A percentile compares a stretch with the other conserved stretches of the same genome.
phyloP scores from a whole-genome alignment of 306 rosid species.

The Crotalaria pallida region DNA sequence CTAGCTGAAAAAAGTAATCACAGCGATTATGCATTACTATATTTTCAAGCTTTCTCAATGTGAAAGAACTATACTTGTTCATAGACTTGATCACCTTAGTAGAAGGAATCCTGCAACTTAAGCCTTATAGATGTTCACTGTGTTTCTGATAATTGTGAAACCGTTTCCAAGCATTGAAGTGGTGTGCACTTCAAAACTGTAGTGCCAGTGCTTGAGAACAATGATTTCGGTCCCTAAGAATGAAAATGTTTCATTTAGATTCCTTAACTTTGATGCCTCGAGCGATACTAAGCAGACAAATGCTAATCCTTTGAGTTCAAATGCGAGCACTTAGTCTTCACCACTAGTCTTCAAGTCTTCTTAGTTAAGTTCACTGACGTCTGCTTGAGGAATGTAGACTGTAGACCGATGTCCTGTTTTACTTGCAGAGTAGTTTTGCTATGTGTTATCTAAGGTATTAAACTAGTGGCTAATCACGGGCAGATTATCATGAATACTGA shows the following conservation, averaged over 20 bases:
- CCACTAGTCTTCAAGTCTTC: neutral
- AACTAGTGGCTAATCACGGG: neutral
- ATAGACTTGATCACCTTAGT: slow-evolving; percentile 13
- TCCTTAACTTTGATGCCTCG: neutral
- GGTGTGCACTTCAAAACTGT: slow-evolving; percentile 18
- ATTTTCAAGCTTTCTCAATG: slow-evolving; percentile 5
- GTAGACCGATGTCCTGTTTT: neutral
- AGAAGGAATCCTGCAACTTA: slow-evolving; percentile 10
- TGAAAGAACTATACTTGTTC: neutral
- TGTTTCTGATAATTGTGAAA: slow-evolving; percentile 15
- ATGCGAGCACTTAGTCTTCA: slow-evolving; percentile 23
- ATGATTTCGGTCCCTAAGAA: neutral
- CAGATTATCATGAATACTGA: neutral
- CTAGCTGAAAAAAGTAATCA: neutral
- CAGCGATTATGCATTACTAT: neutral
- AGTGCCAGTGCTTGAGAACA: neutral
- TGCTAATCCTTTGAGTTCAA: slow-evolving; percentile 14
- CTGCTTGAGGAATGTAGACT: slow-evolving; percentile 8
- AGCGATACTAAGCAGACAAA: slow-evolving; percentile 8
- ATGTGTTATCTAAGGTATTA: neutral
- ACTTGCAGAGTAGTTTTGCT: neutral
- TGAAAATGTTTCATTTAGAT: neutral
- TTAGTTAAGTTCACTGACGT: neutral
- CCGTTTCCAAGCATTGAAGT: slow-evolving; percentile 16
- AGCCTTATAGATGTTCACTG: slow-evolving; percentile 15